phyloP scores from a whole-genome alignment of 139 green algal species.

The Pedinophyceae sp. region DNA sequence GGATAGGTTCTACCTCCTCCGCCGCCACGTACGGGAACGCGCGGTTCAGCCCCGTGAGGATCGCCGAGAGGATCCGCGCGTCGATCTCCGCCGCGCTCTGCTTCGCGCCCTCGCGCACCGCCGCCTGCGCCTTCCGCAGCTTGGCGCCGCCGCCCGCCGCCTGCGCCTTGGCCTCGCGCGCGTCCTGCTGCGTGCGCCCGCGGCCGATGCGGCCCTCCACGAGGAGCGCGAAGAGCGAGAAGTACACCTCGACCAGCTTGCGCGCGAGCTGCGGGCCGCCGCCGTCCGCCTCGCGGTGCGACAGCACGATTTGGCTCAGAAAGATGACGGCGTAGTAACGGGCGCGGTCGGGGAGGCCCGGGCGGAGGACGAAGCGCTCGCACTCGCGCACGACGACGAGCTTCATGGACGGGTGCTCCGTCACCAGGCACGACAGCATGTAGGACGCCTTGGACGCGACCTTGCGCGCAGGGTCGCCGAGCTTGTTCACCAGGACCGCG shows the following conservation, averaged over 20 bases:
- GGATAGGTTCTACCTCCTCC: constrained; percentile 37
- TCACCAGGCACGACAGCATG: constrained; percentile 60
- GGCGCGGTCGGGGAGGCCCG: constrained; percentile 44
- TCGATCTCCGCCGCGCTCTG: constrained; percentile 24
- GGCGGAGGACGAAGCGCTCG: constrained; percentile 71
- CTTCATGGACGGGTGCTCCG: constrained; percentile 75
- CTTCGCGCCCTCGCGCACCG: constrained; percentile 2
- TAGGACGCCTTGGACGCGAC: constrained; percentile 48
- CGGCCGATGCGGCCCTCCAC: constrained; percentile 48
- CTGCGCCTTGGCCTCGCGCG: not conserved
- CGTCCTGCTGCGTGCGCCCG: constrained; percentile 11
- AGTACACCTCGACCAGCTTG: constrained; percentile 76
- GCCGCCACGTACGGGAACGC: constrained; percentile 77
- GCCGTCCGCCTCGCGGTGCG: constrained; percentile 22
- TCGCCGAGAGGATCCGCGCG: constrained; percentile 50
- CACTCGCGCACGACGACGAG: constrained; percentile 64
- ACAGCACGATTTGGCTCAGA: constrained; percentile 79
- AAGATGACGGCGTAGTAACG: constrained; percentile 77
- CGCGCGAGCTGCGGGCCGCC: constrained; percentile 40
- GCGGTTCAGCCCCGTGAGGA: constrained; percentile 74
- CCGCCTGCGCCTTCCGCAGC: constrained; percentile 13
- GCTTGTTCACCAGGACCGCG: constrained; percentile 76
- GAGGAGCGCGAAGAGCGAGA: constrained; percentile 71
- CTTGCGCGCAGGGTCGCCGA: constrained; percentile 74
- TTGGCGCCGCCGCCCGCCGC: constrained; percentile 8